Evolutionary conservation across 352 stramenopile genomes (phyloP).

Genomic region (Sclerospora graminicola): DNA sequence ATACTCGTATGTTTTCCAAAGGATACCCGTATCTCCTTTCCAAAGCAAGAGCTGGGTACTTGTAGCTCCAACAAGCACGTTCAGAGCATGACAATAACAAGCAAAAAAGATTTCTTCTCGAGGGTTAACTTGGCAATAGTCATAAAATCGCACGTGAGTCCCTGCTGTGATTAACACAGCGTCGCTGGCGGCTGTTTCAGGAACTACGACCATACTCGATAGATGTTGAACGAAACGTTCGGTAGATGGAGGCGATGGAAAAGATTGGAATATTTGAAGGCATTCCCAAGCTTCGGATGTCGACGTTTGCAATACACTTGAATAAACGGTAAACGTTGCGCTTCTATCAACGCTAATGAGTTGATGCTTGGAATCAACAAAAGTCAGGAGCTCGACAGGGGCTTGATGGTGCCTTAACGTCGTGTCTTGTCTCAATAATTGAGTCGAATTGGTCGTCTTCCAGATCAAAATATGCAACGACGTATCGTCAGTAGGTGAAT

Average conservation of each 20-base stretch:
- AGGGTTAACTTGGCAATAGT: conserved; percentile 43
- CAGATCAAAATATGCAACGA: too few relatives aligned
- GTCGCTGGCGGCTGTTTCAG: too few relatives aligned
- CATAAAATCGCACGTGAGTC: conserved; percentile 58
- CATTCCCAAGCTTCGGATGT: conserved; percentile 43
- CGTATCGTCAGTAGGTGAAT: too few relatives aligned
- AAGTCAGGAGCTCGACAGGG: too few relatives aligned
- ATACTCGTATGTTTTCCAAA: conserved; percentile 51
- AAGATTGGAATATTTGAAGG: conserved; percentile 28
- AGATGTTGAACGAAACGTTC: too few relatives aligned
- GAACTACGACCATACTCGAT: too few relatives aligned
- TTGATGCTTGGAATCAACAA: not conserved
- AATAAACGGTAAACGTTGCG: conserved; percentile 33
- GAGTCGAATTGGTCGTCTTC: too few relatives aligned
- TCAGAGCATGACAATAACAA: conserved; percentile 41
- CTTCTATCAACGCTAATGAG: conserved; percentile 45
- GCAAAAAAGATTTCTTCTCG: conserved; percentile 58
- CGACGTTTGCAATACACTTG: conserved; percentile 32
- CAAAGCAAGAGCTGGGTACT: conserved; percentile 47
- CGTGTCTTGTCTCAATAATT: too few relatives aligned
- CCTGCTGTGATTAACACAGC: too few relatives aligned
- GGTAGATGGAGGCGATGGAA: conserved; percentile 6
- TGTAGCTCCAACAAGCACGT: conserved; percentile 47
- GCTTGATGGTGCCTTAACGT: too few relatives aligned
- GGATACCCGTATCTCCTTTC: conserved; percentile 35